A percentile compares a stretch with the other conserved stretches of the same genome.
phyloP scores from a whole-genome alignment of 345 rosid genomes.

The Ailanthus altissimus region DNA sequence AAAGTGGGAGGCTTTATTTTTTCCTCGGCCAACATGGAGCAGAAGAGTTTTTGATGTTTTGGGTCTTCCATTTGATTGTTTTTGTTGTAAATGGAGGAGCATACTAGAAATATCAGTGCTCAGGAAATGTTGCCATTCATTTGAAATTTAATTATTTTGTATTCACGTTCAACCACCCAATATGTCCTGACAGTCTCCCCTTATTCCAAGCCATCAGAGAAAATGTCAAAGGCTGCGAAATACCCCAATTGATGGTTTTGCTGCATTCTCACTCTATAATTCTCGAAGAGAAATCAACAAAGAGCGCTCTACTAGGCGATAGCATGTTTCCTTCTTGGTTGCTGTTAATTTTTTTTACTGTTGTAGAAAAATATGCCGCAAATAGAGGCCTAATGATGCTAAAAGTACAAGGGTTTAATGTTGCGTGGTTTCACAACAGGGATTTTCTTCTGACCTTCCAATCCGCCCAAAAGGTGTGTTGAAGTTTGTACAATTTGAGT shows the following conservation, averaged over 20 bases:
- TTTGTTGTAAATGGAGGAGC: neutral
- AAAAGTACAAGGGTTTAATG: neutral
- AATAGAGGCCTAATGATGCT: neutral
- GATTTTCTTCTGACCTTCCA: neutral
- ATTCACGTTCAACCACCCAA: neutral
- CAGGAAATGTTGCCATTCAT: neutral
- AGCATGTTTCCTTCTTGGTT: neutral
- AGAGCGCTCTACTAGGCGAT: neutral
- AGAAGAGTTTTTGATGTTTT: neutral
- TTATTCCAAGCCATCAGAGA: neutral
- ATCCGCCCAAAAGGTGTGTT: neutral
- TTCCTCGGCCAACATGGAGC: neutral
- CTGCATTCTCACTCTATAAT: neutral
- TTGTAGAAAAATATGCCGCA: neutral
- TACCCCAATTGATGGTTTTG: neutral
- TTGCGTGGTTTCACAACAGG: neutral
- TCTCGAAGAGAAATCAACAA: neutral
- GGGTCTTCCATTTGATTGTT: neutral
- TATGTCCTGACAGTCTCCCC: neutral
- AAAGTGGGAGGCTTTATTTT: conserved; percentile 7
- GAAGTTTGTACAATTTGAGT: neutral
- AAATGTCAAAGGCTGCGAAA: neutral
- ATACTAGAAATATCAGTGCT: neutral
- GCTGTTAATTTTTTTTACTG: neutral
- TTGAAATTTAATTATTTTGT: neutral